Conservation (phyloP, 1,284 basidiomycete species). For the Moesziomyces globuligerus region DNA sequence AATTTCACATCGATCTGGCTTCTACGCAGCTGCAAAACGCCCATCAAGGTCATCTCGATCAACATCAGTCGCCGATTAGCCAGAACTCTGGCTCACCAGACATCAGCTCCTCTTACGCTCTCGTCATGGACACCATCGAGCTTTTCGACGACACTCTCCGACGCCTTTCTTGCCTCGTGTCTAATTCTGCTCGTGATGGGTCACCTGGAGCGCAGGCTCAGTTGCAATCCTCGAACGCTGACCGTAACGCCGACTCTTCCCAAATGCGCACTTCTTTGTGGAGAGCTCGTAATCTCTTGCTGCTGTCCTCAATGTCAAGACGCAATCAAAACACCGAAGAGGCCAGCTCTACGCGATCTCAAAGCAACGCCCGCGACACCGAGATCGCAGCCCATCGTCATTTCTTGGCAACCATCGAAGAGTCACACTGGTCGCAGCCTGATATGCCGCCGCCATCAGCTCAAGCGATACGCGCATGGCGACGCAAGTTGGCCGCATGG, state of each 20-base stretch:
- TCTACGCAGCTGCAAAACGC: conserved; percentile 26
- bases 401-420: conserved; percentile 32
- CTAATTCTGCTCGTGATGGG: conserved; percentile 7
- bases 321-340: conserved; percentile 4
- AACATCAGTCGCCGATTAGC: neutral
- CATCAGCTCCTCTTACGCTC: conserved; percentile 20
- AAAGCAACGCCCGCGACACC: neutral
- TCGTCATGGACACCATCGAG: conserved; percentile 42
- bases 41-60: neutral
- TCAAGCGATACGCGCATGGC: conserved; percentile 27
- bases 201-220: neutral
- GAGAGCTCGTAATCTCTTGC: conserved; percentile 34
- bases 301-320: conserved; percentile 25
- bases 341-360: neutral
- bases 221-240: neutral
- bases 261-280: conserved; percentile 31
- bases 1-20: conserved; percentile 30
- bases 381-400: conserved; percentile 26
- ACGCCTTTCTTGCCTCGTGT: conserved; percentile 26
- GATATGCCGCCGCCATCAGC: conserved; percentile 10
- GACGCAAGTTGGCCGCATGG: conserved; percentile 40
- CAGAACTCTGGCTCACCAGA: neutral
- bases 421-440: conserved; percentile 22
- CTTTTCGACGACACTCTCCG: conserved; percentile 38
- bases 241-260: conserved; percentile 18